Conservation (phyloP, 768 basidiomycete genomes). For the Rhodotorula sphaerocarpa region DNA sequence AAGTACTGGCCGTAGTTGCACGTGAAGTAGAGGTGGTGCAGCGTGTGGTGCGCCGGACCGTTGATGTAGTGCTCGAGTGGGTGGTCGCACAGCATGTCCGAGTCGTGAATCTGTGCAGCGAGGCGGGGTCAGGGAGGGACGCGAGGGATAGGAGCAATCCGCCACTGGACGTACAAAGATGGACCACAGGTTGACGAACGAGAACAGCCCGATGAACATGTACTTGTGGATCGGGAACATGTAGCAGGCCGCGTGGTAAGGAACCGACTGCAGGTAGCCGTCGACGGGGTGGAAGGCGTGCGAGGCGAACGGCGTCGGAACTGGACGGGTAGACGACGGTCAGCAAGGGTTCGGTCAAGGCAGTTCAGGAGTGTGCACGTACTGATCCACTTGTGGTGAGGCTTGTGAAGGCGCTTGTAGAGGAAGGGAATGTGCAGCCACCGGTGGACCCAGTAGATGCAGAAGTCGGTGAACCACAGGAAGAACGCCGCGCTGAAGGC, state of each 20-base stretch:
- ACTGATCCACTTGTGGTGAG: constrained; percentile 98
- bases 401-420: constrained; percentile 91
- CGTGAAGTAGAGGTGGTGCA: constrained; percentile 94
- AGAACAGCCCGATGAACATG: constrained; percentile 75
- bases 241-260: constrained; percentile 87
- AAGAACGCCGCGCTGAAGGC: constrained; percentile 45
- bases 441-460: constrained; percentile 96
- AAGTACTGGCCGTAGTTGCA: constrained; percentile 85
- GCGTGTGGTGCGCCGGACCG: constrained; percentile 95
- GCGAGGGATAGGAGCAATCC: background rate
- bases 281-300: constrained; percentile 97
- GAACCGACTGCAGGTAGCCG: constrained; percentile 85
- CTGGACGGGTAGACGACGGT: constrained; percentile 49
- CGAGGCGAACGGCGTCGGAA: constrained; percentile 94
- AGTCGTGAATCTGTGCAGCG: constrained; percentile 76
- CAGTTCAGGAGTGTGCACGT: too few species aligned
- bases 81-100: constrained; percentile 93
- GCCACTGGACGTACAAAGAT: constrained; percentile 58
- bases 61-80: constrained; percentile 83
- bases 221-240: constrained; percentile 81
- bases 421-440: constrained; percentile 71
- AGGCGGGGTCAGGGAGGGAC: background rate
- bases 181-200: constrained; percentile 86
- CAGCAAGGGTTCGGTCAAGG: too few species aligned
- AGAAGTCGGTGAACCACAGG: constrained; percentile 79